Base-by-base conservation (phyloP, 768 basidiomycete species). In the Trametes cubensis region DNA sequence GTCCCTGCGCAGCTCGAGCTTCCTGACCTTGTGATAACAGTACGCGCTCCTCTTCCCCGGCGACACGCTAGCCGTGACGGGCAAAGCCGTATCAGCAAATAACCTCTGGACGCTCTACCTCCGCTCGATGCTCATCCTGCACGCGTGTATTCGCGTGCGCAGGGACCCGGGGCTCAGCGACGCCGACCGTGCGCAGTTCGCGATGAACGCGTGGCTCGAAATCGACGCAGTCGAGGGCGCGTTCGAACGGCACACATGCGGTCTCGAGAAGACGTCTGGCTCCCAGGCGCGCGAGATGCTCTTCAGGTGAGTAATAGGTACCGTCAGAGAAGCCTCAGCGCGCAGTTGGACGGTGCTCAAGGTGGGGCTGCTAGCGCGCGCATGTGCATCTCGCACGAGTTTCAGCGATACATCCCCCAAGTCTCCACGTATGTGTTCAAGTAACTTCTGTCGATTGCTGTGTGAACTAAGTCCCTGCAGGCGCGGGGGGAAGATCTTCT, bases 61-160 rank as follows among this genome's bases (percentile, higher is more conserved):
- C 15, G 89, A 91, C 73, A 78, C 82, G 8, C 72, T 84, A 71
- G 58, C 65, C 34, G 63, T 50, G 47, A 45, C 46, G 18, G 55
- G 41, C 63, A 69, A 55, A 77, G 75, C 80, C 11, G 20, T 61
- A 62, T 53, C 64, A 25, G 89, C 86, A 71, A 90, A 88, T 71
- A 83, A 89, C 59, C 85, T 90, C n/a, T 91, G 87, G 88, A 87
- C 87, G 18, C 75, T 90, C 47, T 83, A 86, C 67, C 83, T 87
- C 66, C 84, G 87, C 45, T 78, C 82, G 5, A 85, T 86, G 74
- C 74, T 92, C 20, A 75, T 91, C 25, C 91, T 89, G 88, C 84
- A 88, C 71, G 80, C 80, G 15, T 91, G 89, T 66, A 76, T 86
- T 55, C 83, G 82, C 52, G 85, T 87, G 78, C 83, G 83, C 38